Conservation (phyloP, 208 protist genomes). For the Porcisia deanei region DNA sequence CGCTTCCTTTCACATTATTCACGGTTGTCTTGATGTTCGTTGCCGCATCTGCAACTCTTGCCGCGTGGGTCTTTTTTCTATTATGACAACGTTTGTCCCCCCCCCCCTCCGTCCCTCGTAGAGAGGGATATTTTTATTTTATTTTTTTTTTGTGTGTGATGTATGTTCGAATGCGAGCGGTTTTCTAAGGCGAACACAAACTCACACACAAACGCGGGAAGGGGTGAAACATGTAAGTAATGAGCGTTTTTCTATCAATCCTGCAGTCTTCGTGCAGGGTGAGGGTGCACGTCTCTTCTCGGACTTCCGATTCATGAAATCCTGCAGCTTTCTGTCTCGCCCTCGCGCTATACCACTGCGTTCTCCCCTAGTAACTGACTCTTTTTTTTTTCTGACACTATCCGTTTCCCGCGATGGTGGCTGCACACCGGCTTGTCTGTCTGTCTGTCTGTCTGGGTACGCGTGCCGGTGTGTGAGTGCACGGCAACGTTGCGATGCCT, state of each 20-base stretch:
- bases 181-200: too few species aligned
- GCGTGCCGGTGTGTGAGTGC: neutral
- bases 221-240: too few species aligned
- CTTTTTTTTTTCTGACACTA: neutral
- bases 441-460: constrained; percentile 7
- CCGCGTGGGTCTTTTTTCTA: neutral
- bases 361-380: too few species aligned
- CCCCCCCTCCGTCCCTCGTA: neutral
- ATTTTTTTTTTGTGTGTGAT: neutral
- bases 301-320: too few species aligned
- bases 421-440: neutral
- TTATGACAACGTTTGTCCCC: neutral
- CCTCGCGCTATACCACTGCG: too few species aligned
- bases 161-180: too few species aligned
- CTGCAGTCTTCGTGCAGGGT: too few species aligned
- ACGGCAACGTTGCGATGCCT: neutral
- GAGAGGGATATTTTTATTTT: neutral
- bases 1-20: too few species aligned
- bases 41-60: neutral
- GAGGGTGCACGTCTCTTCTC: too few species aligned
- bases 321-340: too few species aligned
- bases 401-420: neutral
- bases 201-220: too few species aligned
- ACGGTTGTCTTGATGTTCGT: neutral
- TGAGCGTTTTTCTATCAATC: too few species aligned